These are phyloP conservation scores for Phaeosphaeriaceae sp. DNA, from an alignment of 2,329 filamentous ascomycete genomes.

Conservation along the genomic window DNA sequence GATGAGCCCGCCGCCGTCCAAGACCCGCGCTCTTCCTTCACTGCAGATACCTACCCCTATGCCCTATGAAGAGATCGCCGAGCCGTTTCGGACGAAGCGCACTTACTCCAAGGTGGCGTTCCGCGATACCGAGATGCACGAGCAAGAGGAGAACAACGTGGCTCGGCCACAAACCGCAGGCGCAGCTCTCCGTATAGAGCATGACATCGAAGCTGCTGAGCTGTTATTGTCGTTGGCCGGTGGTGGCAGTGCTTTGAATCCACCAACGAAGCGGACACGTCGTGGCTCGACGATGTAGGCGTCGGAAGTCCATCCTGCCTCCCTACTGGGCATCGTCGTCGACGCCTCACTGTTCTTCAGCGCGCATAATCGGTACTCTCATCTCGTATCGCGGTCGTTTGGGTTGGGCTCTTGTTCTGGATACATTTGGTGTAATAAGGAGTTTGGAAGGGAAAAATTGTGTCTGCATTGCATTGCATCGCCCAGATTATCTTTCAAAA, in stretches of 20 bases:
- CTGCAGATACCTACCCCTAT: constrained; percentile 21
- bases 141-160: not conserved
- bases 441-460: not conserved
- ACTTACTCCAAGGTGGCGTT: constrained; percentile 33
- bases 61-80: constrained; percentile 13
- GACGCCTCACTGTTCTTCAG: constrained; percentile 13
- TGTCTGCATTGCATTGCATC: not conserved
- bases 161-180: not conserved
- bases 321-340: not conserved
- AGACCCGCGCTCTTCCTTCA: constrained; percentile 3
- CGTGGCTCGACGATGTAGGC: constrained; percentile 29
- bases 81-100: constrained; percentile 31
- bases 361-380: constrained; percentile 22
- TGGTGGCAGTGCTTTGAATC: constrained; percentile 23
- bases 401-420: not conserved
- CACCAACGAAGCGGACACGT: constrained; percentile 38
- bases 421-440: not conserved
- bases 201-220: constrained; percentile 47
- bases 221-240: constrained; percentile 42
- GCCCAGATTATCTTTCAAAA: not conserved
- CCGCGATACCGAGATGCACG: constrained; percentile 3
- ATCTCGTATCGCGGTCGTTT: constrained; percentile 8
- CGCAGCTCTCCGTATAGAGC: constrained; percentile 13
- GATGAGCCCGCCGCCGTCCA: constrained; percentile 15
- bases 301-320: not conserved